phyloP scores from a whole-genome alignment of 768 basidiomycete genomes.

The Lactifluus piperatus region DNA sequence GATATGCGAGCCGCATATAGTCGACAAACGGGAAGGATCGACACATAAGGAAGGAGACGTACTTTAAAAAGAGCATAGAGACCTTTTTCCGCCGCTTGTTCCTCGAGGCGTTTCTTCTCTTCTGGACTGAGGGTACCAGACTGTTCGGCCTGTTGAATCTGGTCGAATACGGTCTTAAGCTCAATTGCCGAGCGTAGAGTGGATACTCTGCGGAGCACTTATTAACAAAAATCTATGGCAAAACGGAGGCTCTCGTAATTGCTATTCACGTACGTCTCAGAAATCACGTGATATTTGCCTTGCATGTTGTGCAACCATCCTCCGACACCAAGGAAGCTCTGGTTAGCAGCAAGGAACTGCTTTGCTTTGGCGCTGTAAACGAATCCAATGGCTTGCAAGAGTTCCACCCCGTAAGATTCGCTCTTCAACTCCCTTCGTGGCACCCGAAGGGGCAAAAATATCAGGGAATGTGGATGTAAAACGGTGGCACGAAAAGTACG shows the following conservation, averaged over 20 bases:
- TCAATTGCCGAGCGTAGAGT: constrained; percentile 83
- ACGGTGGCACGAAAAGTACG: constrained; percentile 25
- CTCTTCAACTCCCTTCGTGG: constrained; percentile 60
- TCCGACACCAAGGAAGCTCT: constrained; percentile 70
- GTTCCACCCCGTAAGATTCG: constrained; percentile 82
- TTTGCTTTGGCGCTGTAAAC: constrained; percentile 79
- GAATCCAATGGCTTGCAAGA: constrained; percentile 80
- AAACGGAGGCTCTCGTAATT: neutral
- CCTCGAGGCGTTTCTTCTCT: constrained; percentile 76
- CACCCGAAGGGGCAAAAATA: neutral
- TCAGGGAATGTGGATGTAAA: neutral
- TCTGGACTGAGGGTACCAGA: constrained; percentile 71
- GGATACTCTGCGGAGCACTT: constrained; percentile 47
- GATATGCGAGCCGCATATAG: neutral
- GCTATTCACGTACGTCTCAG: constrained; percentile 65
- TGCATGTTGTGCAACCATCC: constrained; percentile 92
- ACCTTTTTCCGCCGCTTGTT: constrained; percentile 90
- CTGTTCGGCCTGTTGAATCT: constrained; percentile 84
- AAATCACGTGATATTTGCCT: constrained; percentile 88
- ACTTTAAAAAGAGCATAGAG: constrained; percentile 88
- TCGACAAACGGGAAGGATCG: neutral
- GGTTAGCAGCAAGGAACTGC: constrained; percentile 67
- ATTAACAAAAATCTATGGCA: neutral
- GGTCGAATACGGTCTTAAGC: constrained; percentile 83
- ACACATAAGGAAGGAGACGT: constrained; percentile 1